A percentile compares a stretch with the other conserved stretches of the same genome.
phyloP scores from a whole-genome alignment of 2,329 filamentous ascomycete species.

The Fusarium brevicatenulatum region DNA sequence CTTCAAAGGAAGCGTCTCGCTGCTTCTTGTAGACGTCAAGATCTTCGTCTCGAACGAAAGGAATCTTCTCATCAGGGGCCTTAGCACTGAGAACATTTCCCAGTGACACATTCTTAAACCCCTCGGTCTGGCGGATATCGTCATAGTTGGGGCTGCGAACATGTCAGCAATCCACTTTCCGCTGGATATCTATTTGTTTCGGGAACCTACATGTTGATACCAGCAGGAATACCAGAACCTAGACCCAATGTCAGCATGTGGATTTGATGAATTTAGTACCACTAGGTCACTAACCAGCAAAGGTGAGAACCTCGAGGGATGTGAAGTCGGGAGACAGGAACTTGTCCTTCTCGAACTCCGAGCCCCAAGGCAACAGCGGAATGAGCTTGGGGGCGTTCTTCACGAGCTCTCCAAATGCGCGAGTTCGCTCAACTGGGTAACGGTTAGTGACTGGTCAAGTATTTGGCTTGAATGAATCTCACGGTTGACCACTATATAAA shows the following conservation, averaged over 20 bases:
- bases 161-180: slow-evolving; percentile 17
- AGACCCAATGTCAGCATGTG: slow-evolving; percentile 40
- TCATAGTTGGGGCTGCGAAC: slow-evolving; percentile 70
- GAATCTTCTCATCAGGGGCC: slow-evolving; percentile 89
- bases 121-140: slow-evolving; percentile 81
- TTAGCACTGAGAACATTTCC: slow-evolving; percentile 94
- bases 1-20: slow-evolving; percentile 89
- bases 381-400: slow-evolving; percentile 84
- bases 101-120: slow-evolving; percentile 93
- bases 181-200: neutral
- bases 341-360: slow-evolving; percentile 94
- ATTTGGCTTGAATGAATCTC: slow-evolving; percentile 16
- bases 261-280: neutral
- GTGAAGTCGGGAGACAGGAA: slow-evolving; percentile 97
- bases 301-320: slow-evolving; percentile 89
- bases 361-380: slow-evolving; percentile 86
- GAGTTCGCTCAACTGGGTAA: slow-evolving; percentile 78
- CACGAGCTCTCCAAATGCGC: slow-evolving; percentile 87
- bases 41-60: slow-evolving; percentile 85
- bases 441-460: neutral
- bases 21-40: slow-evolving; percentile 82
- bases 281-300: slow-evolving; percentile 54
- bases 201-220: slow-evolving; percentile 67
- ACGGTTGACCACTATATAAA: slow-evolving; percentile 72
- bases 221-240: slow-evolving; percentile 73